Base-by-base conservation (phyloP, 75 land plant species). In the Pinus albicaulis region DNA sequence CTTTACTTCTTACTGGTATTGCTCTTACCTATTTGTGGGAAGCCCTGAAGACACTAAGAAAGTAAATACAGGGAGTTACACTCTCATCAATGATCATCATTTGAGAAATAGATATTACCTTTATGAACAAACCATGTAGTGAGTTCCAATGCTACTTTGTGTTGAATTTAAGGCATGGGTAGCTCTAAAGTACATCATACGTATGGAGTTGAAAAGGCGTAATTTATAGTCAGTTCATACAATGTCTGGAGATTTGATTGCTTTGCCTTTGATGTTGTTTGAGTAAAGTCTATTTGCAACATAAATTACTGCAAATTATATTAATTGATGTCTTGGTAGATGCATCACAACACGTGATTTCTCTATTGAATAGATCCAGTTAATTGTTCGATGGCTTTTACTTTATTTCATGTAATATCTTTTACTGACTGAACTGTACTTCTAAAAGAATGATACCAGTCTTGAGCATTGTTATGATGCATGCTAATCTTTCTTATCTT, bases 401-500 rank as follows among this genome's bases (percentile, higher is more conserved):
- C 28, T 22, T 14, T 73, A 16, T 73, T 1, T 23, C 56, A 16
- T 52, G 19, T 56, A 3, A 56, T 73, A 24, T 55, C 63, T 73
- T 73, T 5, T 55, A 16, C 31, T 15, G 17, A 28, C 57, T 56
- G 66, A 23, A 52, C 16, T 25, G 5, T 20, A 73, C 14, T 5
- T 24, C 3, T 56, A 56, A 26, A 23, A 24, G 10, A 52, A 16
- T 28, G 56, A 53, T 17, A 55, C 17, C 57, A 69, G 60, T 16
- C 19, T 14, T 76, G 52, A 65, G 53, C 28, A 44, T 7, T 59
- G 72, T 73, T 16, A 72, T 76, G 48, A 69, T 57, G 26, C 4
- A 20, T 38, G 10, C 76, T 44, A 48, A 59, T 74, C 57, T 31
- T 34, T 25, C 52, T 57, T 56, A 60, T 69, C 69, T 71, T 22